A percentile compares a stretch with the other conserved stretches of the same genome.
phyloP scores from a whole-genome alignment of 179 eudicot genomes.

The Vitellaria paradoxa region DNA sequence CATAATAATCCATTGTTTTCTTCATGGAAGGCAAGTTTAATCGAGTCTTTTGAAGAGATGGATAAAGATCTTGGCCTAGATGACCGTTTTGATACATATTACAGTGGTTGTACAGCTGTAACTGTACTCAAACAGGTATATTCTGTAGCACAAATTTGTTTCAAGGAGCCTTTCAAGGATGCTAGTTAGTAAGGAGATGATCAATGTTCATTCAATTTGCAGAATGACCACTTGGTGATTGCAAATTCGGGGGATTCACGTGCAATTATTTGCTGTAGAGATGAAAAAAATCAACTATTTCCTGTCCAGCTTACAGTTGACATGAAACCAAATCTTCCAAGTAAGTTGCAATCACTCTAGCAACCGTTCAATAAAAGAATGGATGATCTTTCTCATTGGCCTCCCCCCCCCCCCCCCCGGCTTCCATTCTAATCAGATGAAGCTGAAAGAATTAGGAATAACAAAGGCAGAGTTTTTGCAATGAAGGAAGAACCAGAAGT shows the following conservation, averaged over 20 bases:
- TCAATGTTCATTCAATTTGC: slow-evolving; percentile 4
- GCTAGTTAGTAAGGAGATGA: background rate
- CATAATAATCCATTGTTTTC: slow-evolving; percentile 26
- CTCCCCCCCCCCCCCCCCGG: no score
- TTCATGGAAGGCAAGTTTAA: slow-evolving; percentile 46
- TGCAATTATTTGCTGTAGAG: slow-evolving; percentile 74
- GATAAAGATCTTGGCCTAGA: slow-evolving; percentile 55
- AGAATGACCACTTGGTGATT: slow-evolving; percentile 69
- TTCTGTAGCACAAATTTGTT: background rate
- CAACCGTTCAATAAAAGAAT: background rate
- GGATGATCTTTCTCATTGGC: background rate
- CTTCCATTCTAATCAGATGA: slow-evolving; percentile 34
- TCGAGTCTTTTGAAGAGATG: slow-evolving; percentile 49
- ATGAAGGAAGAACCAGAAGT: slow-evolving; percentile 66
- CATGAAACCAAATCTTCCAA: slow-evolving; percentile 48
- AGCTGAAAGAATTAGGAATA: slow-evolving; percentile 50
- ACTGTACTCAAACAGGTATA: slow-evolving; percentile 66
- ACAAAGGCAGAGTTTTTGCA: slow-evolving; percentile 63
- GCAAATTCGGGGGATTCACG: slow-evolving; percentile 89
- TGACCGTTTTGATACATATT: slow-evolving; percentile 55
- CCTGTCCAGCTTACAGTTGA: slow-evolving; percentile 45
- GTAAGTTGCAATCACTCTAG: slow-evolving; percentile 18
- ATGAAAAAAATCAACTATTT: slow-evolving; percentile 35
- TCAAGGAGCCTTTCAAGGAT: background rate
- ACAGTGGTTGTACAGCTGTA: slow-evolving; percentile 72